Evolutionary conservation across 1,284 basidiomycete genomes (phyloP), one percentile per base, ranked within the genome.

Genomic region (Volvariella surrecta): DNA sequence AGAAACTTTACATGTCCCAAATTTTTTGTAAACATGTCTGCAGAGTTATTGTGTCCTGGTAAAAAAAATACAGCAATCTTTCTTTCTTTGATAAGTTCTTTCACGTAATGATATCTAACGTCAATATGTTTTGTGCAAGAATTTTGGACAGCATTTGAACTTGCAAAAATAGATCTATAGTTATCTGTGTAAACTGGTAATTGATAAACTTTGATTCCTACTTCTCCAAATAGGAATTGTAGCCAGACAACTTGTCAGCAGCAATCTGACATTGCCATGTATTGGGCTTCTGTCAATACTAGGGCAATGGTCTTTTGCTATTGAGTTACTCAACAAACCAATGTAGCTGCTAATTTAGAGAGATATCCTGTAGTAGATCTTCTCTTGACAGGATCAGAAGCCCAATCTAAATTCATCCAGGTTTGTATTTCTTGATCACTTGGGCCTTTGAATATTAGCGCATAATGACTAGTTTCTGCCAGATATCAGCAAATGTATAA

Each of bases 61-160:
- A 59, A 45, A 38, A 48, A 48, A 35, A 45, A 7, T n/a, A 47
- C 24, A 38, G 35, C 18, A n/a, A 52, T 43, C 32, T 44, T 18
- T 1, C 42, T 46, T 8, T 50, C 37, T 37, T 51, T 46, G 40
- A 66, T 53, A 10, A 42, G 42, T 32, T 68, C 59, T 0, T 61
- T 56, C 20, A 69, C 52, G 39, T 52, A 63, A 45, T 68, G 68
- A 46, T 62, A 58, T 1, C 45, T 45, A 39, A 68, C 56, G 42
- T 69, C 59, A 39, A 71, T 67, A 50, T 73, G 70, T 48, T 70
- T 70, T 7, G 62, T 55, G 0, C 59, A 44, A 3, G 42, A 15
- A 34, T 60, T 53, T 18, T 43, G 45, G 1, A 58, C 49, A 4
- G 63, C 56, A 38, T 66, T 64, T 1, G 45, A 37, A 1, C 57